Conservation (phyloP, 352 stramenopile species). For the Globisporangium paroecandrum region DNA sequence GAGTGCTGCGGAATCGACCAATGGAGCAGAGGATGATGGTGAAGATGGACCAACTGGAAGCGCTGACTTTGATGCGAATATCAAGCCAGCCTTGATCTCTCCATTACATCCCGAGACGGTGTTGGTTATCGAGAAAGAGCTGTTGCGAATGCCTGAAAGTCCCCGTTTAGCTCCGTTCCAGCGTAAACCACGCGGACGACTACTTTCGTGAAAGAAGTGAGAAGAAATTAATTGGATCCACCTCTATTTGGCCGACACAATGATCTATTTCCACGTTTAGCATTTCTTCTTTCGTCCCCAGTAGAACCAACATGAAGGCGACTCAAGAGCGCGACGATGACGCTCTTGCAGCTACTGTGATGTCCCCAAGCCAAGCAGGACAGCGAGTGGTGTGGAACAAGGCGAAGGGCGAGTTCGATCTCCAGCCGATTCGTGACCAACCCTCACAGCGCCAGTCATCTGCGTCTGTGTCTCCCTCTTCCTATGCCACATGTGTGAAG, state of each 20-base stretch:
- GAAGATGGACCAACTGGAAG: background rate
- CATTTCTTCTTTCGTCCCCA: no score
- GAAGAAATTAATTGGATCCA: no score
- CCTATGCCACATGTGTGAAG: no score
- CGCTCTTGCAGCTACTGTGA: background rate
- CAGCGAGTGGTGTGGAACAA: conserved; percentile 18
- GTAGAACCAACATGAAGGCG: background rate
- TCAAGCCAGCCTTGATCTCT: background rate
- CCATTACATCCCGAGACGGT: background rate
- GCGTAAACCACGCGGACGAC: conserved; percentile 9
- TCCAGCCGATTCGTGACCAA: background rate
- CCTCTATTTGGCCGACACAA: no score
- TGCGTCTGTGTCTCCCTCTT: no score
- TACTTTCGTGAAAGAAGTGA: background rate
- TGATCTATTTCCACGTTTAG: no score
- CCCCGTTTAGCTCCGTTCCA: conserved; percentile 11
- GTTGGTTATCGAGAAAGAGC: background rate
- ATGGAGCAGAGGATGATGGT: background rate
- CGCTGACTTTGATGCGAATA: background rate
- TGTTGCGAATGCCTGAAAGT: background rate
- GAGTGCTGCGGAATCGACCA: conserved; percentile 10
- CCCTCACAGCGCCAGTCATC: background rate
- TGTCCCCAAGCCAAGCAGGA: background rate
- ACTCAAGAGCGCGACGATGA: background rate
- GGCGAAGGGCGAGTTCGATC: conserved; percentile 4